Evolutionary conservation across 805 yeast genomes (phyloP), one percentile per base, ranked within the genome.

Genomic region (Jamesozyma piceae): DNA sequence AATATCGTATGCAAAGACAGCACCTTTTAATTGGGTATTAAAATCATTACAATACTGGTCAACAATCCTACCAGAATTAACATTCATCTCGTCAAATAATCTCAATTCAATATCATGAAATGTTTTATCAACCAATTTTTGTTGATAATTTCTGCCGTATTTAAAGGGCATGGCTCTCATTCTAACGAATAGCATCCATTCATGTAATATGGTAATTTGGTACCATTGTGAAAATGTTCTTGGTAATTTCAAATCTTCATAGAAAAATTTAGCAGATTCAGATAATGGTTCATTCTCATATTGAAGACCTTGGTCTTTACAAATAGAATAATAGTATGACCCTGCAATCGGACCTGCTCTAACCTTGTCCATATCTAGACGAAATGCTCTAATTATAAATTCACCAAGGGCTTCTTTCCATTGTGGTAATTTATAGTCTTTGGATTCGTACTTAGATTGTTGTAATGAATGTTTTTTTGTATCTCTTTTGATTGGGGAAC

Each of bases 301-400:
- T 61, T 76, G 83, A 53, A 84, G 64, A 3, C 86, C 95, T 65
- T 88, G 97, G 35, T 70, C 75, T 61, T 87, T 87, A 66, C 96
- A 88, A 63, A 83, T 79, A 39, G 83, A 87, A 57, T 85, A 83
- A 64, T 89, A 92, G 43, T 74, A 72, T 3, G 89, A 82, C 8
- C 97, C 97, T 4, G 95, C 95, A 49, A 90, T 80, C 1, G 97
- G 88, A 22, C 97, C 97, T 0, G 97, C 83, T 57, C 97, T 75
- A 31, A 89, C 75, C 49, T 77, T 77, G 67, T 90, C 97, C 94
- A 90, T 87, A 63, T 90, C 96, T 44, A 90, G 67, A 49, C 77
- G 71, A 59, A 90, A 80, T 0, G 61, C 37, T 4, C 73, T 68
- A 43, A 83, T 73, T 19, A 81, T 69, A 32, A 73, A 55, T 58